Base-by-base conservation (phyloP, 371 early-diverging fungal genomes). In the Homolaphlyctis polyrhiza region DNA sequence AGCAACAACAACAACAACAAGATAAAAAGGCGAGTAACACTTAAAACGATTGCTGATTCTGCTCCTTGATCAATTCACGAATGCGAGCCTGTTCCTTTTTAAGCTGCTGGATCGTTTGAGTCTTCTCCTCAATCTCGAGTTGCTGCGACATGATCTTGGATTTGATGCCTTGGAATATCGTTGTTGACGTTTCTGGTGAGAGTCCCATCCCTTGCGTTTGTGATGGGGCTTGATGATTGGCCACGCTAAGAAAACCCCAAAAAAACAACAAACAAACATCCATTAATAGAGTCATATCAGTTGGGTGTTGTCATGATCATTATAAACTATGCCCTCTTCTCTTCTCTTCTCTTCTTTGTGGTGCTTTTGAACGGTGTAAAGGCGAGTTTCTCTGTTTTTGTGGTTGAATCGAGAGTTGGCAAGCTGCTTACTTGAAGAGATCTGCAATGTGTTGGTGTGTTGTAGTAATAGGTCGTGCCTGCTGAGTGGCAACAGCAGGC, bases 111-210 rank as follows among this genome's bases (percentile, higher is more conserved):
- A 80, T 58, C 1, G 65, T 69, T n/a, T 67, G 43, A 13, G 67
- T 62, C 55, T 78, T 74, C 49, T 78, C 73, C 1, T 80, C 78
- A 21, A 80, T 55, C 52, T 80, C 80, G 57, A 75, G 55, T 58
- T 80, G 80, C 60, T 76, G 76, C 25, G 68, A 68, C 48, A 73
- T 63, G 18, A 80, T 71, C 54, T 80, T 80, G n/a, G 74, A 67
- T 60, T 78, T 80, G 39, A 80, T 78, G 5, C 75, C 77, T 34
- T 80, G 73, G 59, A 80, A 78, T 28, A 80, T 72, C 14, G 70
- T 73, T 8, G 66, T 63, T 66, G 36, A n/a, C n/a, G n/a, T n/a
- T n/a, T n/a, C n/a, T n/a, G n/a, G n/a, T n/a, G n/a, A n/a, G n/a
- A n/a, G n/a, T n/a, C n/a, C n/a, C n/a, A n/a, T n/a, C n/a, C n/a